Base-by-base conservation (phyloP, 1,284 basidiomycete genomes). In the Ustilago bromivora region DNA sequence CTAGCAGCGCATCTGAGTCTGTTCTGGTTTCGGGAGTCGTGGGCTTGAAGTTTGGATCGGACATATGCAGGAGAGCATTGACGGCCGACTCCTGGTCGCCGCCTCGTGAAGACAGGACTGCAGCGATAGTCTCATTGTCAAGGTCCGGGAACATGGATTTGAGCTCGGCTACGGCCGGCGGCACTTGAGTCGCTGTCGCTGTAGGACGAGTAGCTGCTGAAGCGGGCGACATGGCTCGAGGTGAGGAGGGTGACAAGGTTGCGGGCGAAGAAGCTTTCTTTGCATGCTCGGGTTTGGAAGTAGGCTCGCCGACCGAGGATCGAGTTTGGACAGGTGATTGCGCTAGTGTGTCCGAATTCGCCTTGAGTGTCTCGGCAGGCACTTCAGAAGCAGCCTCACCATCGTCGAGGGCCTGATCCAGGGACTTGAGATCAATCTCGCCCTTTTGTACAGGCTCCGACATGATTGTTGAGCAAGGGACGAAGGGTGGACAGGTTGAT, bases 11-110 rank as follows among this genome's bases (percentile, higher is more conserved):
- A 65, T 82, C 81, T 13, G 79, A 70, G 40, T 81, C 79, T 15
- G 76, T 73, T 49, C 74, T 71, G 1, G 55, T 55, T n/a, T 67
- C 70, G 34, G 61, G 51, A 13, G 61, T 61, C 11, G 65, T 40
- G 13, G 77, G 71, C 65, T 73, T 75, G 62, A 77, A 82, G 60
- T 52, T 71, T 5, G 79, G 81, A 62, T 82, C 81, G 28, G 79
- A 79, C 81, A 82, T 82, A 61, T 78, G 77, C 61, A 82, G 57
- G 11, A 82, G 71, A 4, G 79, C 69, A 31, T 81, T 82, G 61
- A 82, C 72, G 1, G 81, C 81, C 13, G 71, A 58, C 61, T 83
- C 80, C 51, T 79, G 70, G 55, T 82, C 62, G 1, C 80, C 80
- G 35, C 72, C 78, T 11, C 67, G 62, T 6, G 79, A 72, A n/a